Evolutionary conservation across 441 rosid species (phyloP), one percentile per base, ranked within the genome.

Genomic region (Manihot esculenta): DNA sequence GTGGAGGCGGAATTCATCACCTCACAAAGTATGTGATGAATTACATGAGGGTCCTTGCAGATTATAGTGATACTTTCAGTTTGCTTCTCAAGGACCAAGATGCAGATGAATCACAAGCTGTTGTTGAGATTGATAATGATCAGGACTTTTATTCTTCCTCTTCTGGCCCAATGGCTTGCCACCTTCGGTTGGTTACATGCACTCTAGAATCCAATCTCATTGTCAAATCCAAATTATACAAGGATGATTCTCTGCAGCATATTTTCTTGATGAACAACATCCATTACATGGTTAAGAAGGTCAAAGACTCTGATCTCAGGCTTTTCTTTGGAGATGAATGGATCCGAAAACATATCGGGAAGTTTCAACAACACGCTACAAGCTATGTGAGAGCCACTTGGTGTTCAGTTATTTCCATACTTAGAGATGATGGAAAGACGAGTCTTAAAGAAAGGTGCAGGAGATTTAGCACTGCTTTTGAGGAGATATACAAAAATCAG

Each of bases 1-100:
- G 88, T 2, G 81, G 86, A 2, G 98, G 96, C 1, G 87, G 85
- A 8, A 77, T 89, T 45, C 98, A 89, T 75, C 98, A 76, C n/a
- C 73, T 91, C 70, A 85, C 88, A 7, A 83, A 78, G 74, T 93
- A 89, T 44, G 96, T 91, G 69, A 91, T 93, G 97, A 93, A 93
- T 69, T 88, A 88, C 77, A 44, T 91, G 76, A 85, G 74, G 76
- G 75, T 81, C 30, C 87, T 91, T 50, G 82, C 88, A 1, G 87
- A 74, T 64, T 88, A 91, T 71, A 33, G 76, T 0, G 81, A 79
- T n/a, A 68, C 88, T 41, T 83, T 93, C n/a, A 82, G 86, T 80
- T 49, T 74, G 42, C 86, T 93, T 69, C 91, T 87, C 57, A 74
- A 82, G 70, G 82, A 83, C 66, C 72, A 71, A 50, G 64, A 71